Base-by-base conservation (phyloP, 495 filamentous ascomycete species). In the Neurospora sp. region DNA sequence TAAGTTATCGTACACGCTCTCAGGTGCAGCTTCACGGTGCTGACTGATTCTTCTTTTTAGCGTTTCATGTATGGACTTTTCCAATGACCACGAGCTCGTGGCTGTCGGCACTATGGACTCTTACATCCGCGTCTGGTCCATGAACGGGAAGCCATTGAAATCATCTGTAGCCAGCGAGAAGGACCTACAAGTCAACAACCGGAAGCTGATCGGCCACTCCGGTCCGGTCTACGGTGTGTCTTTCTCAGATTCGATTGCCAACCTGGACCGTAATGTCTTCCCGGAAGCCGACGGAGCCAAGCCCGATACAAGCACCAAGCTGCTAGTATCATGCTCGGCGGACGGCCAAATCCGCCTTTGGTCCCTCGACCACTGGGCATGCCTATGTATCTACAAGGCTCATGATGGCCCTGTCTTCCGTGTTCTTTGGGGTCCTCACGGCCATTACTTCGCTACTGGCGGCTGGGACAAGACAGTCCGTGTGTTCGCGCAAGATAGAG, bases 381-480 rank as follows among this genome's bases (percentile, higher is more conserved):
- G 92, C 76, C 87, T 98, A 74, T 95, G 97, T 66, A 89, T 96
- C 16, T 99, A 98, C 84, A 96, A 93, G 80, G 92, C 91, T 20
- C 94, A 98, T 75, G 91, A 96, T 73, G 91, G 90, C 16, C 94
- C 94, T 0, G 90, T 98, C 18, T 96, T 93, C 89, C 92, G 94
- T 74, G 85, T 97, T 5, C 87, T 88, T 20, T 99, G 94, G 91
- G 91, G 92, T n/a, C 96, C 96, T 0, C 94, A 92, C 72, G 96
- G 96, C 5, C 94, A 97, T 79, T 99, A 98, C 82, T 99, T 99
- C 79, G 88, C 90, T n/a, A 92, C 92, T 20, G 92, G 89, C 5
- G 92, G 92, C 7, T 90, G 91, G 79, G 96, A 99, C 79, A 93
- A 92, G 79, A 97, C 94, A 3, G 93, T 94, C 10, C 90, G 96